Evolutionary conservation across 495 filamentous ascomycete species (phyloP).

Genomic region (Annulohypoxylon bovei): DNA sequence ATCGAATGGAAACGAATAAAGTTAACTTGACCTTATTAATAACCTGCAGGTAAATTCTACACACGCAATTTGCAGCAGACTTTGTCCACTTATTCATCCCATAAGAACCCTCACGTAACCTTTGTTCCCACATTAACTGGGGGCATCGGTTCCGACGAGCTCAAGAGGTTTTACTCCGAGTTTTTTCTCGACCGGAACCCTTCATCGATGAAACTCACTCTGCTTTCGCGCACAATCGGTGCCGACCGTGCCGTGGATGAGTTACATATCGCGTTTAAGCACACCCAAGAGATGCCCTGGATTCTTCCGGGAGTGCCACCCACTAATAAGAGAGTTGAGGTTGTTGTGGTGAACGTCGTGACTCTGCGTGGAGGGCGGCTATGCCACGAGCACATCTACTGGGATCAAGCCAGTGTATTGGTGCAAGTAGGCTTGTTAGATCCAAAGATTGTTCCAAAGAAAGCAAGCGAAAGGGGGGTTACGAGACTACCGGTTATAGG

Average conservation of each 20-base stretch:
- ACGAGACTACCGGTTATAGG: slow-evolving; percentile 71
- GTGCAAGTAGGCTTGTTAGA: slow-evolving; percentile 76
- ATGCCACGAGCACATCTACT: slow-evolving; percentile 77
- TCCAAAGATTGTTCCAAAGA: slow-evolving; percentile 58
- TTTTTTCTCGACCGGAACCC: slow-evolving; percentile 72
- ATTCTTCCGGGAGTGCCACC: slow-evolving; percentile 75
- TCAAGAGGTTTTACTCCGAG: slow-evolving; percentile 73
- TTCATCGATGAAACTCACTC: slow-evolving; percentile 66
- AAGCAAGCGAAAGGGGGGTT: slow-evolving; percentile 58
- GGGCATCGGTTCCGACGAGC: slow-evolving; percentile 69
- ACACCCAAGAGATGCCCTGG: slow-evolving; percentile 75
- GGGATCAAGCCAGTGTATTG: slow-evolving; percentile 81
- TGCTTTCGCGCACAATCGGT: slow-evolving; percentile 70
- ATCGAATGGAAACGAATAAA: not conserved
- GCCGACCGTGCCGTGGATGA: slow-evolving; percentile 57
- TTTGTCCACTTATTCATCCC: slow-evolving; percentile 62
- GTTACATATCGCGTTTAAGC: slow-evolving; percentile 64
- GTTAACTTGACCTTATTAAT: not conserved
- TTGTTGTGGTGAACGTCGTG: slow-evolving; percentile 55
- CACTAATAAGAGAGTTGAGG: slow-evolving; percentile 56
- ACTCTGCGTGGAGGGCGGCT: slow-evolving; percentile 69
- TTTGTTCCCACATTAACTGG: slow-evolving; percentile 63
- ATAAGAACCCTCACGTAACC: slow-evolving; percentile 65
- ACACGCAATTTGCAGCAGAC: slow-evolving; percentile 55
- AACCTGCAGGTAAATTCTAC: slow-evolving; percentile 59